Conservation (phyloP, 73 alveolate genomes). For the Tetrahymena elliotti region DNA sequence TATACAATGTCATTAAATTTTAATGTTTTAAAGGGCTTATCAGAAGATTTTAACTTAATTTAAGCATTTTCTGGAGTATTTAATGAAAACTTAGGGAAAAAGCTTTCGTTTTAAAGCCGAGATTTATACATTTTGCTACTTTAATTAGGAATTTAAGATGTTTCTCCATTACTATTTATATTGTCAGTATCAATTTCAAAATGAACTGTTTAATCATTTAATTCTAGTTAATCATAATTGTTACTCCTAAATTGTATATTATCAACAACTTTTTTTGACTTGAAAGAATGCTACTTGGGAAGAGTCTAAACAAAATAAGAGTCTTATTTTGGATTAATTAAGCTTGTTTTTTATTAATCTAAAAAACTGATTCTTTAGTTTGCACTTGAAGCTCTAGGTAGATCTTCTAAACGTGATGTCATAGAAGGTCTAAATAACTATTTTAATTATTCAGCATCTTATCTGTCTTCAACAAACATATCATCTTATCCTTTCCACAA, state of each 20-base stretch:
- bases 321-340: background rate
- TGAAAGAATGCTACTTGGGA: background rate
- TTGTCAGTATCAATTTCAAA: background rate
- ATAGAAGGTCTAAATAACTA: background rate
- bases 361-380: background rate
- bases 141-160: background rate
- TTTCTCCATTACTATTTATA: background rate
- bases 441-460: background rate
- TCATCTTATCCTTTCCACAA: background rate
- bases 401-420: background rate
- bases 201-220: background rate
- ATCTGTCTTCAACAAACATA: background rate
- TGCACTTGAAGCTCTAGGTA: background rate
- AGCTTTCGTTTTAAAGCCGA: background rate
- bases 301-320: background rate
- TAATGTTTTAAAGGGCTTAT: background rate
- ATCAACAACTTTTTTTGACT: background rate
- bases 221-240: background rate
- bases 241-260: background rate
- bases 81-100: background rate
- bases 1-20: background rate
- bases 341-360: background rate
- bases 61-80: background rate
- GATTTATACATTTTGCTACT: background rate
- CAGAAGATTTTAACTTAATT: background rate